phyloP scores from a whole-genome alignment of 148 eudicot species.

The Bassia scoparia region DNA sequence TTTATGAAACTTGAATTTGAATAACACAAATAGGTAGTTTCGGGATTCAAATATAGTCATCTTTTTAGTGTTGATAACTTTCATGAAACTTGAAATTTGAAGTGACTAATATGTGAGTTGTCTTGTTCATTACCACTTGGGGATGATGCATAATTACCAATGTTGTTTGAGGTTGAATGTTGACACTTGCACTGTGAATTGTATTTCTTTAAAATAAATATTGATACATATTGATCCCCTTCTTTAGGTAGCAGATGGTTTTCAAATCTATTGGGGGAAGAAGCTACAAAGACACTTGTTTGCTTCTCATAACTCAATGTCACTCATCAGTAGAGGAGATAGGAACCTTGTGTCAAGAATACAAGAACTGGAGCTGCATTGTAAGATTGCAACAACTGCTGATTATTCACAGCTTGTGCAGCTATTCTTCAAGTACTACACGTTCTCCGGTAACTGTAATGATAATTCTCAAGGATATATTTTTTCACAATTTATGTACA shows the following conservation, averaged over 20 bases:
- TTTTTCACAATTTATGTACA: neutral
- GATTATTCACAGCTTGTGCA: conserved; percentile 71
- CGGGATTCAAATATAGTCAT: too few species aligned
- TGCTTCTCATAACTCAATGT: conserved; percentile 74
- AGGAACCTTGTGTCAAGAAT: conserved; percentile 70
- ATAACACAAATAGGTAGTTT: too few species aligned
- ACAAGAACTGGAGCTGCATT: conserved; percentile 85
- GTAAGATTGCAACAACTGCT: conserved; percentile 87
- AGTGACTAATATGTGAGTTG: too few species aligned
- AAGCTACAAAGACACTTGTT: conserved; percentile 58
- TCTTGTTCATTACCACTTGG: too few species aligned
- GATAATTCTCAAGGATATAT: neutral
- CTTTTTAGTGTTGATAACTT: too few species aligned
- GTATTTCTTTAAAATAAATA: neutral
- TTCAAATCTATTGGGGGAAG: conserved; percentile 41
- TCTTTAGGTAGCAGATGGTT: conserved; percentile 62
- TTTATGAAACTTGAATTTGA: too few species aligned
- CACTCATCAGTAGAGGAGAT: conserved; percentile 76
- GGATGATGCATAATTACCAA: neutral
- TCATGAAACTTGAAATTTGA: too few species aligned
- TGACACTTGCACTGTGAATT: neutral
- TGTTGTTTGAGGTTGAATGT: neutral
- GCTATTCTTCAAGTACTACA: conserved; percentile 65
- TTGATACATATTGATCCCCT: neutral
- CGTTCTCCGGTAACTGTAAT: conserved; percentile 53